Evolutionary conservation across 345 rosid genomes (phyloP), one percentile per base, ranked within the genome.

Genomic region (Noccaea caerulescens): DNA sequence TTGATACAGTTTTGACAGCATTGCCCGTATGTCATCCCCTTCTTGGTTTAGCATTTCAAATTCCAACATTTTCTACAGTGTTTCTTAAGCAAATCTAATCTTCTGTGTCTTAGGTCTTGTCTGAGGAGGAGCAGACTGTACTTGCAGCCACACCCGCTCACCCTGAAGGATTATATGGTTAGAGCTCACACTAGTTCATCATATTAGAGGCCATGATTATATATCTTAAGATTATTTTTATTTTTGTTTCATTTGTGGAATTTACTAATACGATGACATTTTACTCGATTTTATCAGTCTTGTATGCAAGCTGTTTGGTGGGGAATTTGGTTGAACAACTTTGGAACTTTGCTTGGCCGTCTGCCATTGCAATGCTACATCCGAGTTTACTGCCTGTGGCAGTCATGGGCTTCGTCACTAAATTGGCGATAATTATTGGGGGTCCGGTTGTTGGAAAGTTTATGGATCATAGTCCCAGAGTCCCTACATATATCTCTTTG

Each of bases 381-480:
- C 88, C 96, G 9, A 93, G 97, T 81, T 95, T 93, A 77, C 84
- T 89, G 72, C 98, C 98, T 0, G 97, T 93, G 69, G 98, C 98
- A 41, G 83, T 86, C 81, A 80, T 91, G 81, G 91, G 97, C 38
- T 93, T 91, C 61, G 83, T 87, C 62, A 75, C 91, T 13, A 93
- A 93, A 89, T 85, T 93, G 74, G 72, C 47, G 1, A 85, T 89
- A 68, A 91, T 93, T 44, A 63, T 80, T 69, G 94, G 97, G 25
- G 98, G 97, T 53, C 98, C 98, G 27, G 74, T 89, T 46, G 86
- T 93, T 77, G 97, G 98, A 27, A 91, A 88, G 77, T 80, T 82
- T 63, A 89, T 93, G 98, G 97, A 93, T 81, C 72, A 85, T 76
- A 87, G 82, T 83, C 97, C 98, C 0, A 86, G 98, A 76, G 81